A percentile compares a stretch with the other conserved stretches of the same genome.
phyloP scores from a whole-genome alignment of 2,329 filamentous ascomycete genomes.

The Sporothrix mexicana region DNA sequence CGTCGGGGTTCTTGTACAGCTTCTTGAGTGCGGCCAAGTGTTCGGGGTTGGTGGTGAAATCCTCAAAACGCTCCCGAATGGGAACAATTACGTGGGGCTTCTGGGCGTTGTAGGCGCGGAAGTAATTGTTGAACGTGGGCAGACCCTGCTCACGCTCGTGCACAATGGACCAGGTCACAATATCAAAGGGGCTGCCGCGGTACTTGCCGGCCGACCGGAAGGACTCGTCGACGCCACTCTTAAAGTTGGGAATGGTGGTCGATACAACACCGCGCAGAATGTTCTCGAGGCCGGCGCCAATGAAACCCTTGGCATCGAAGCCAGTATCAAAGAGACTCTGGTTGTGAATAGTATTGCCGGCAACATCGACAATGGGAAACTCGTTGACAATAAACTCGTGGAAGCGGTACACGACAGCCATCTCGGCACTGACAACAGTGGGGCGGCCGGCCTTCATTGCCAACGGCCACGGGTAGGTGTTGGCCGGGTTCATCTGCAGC shows the following conservation, averaged over 20 bases:
- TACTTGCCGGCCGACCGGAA: constrained; percentile 37
- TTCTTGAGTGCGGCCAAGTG: constrained; percentile 30
- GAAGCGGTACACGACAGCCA: constrained; percentile 37
- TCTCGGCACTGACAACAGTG: constrained; percentile 34
- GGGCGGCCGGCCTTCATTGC: constrained; percentile 34
- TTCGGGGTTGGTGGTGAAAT: constrained; percentile 35
- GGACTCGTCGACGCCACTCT: constrained; percentile 36
- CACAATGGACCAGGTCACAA: constrained; percentile 36
- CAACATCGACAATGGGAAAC: constrained; percentile 35
- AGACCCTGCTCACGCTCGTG: constrained; percentile 37
- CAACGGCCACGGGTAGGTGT: constrained; percentile 35
- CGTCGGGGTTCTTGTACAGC: constrained; percentile 35
- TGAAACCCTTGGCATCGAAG: constrained; percentile 35
- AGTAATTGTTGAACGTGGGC: constrained; percentile 37
- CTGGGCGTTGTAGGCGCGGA: constrained; percentile 36
- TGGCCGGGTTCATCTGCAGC: constrained; percentile 36
- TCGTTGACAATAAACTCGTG: constrained; percentile 36
- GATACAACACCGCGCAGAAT: constrained; percentile 34
- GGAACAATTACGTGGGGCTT: constrained; percentile 32
- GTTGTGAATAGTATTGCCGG: constrained; percentile 32
- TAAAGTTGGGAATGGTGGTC: constrained; percentile 37
- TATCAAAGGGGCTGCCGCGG: constrained; percentile 35
- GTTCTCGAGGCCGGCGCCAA: constrained; percentile 37
- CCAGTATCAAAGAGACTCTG: constrained; percentile 36
- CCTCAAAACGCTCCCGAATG: constrained; percentile 33